Evolutionary conservation across 1,284 basidiomycete genomes (phyloP), one percentile per base, ranked within the genome.

Genomic region (Singerocomus rubriflavus): DNA sequence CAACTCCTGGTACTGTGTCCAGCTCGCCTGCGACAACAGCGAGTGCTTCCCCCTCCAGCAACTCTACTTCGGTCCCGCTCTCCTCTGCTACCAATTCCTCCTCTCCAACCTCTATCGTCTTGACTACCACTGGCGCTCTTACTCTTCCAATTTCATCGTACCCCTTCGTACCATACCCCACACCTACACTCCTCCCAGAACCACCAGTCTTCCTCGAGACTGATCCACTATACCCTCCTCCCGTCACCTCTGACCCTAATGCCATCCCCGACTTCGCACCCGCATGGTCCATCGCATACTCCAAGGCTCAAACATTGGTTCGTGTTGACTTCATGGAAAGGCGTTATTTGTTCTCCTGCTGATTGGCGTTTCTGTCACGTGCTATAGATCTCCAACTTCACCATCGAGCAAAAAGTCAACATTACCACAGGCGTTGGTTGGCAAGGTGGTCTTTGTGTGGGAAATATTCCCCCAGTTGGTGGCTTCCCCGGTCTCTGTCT

Each of bases 221-320:
- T 2, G 68, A 66, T 35, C 65, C 65, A n/a, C 44, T 66, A 32
- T 40, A 52, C 34, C 65, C 65, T 32, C 65, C 65, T 6, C 51
- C 66, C 0, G 61, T 57, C 7, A 63, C 52, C 21, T 35, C 67
- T 2, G 66, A 70, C 26, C 64, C 63, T 17, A 33, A 10, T 1
- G 7, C 73, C 12, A 62, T 78, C 0, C 76, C 76, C 6, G 73
- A 77, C 65, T 77, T 78, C 44, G 68, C 62, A 0, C 65, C 63
- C 1, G 73, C 76, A 17, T 77, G 75, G 75, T 62, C 65, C 7
- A 46, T 35, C 2, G 75, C 75, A 6, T 70, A 73, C 47, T 48
- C 63, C 36, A 71, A 70, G 45, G 75, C 75, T 6, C 62, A 63
- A 53, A 47, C 58, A 14, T 57, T 71, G 60, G 71, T 71, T 42